Base-by-base conservation (phyloP, 2,329 filamentous ascomycete genomes). In the Colletotrichum destructivum region DNA sequence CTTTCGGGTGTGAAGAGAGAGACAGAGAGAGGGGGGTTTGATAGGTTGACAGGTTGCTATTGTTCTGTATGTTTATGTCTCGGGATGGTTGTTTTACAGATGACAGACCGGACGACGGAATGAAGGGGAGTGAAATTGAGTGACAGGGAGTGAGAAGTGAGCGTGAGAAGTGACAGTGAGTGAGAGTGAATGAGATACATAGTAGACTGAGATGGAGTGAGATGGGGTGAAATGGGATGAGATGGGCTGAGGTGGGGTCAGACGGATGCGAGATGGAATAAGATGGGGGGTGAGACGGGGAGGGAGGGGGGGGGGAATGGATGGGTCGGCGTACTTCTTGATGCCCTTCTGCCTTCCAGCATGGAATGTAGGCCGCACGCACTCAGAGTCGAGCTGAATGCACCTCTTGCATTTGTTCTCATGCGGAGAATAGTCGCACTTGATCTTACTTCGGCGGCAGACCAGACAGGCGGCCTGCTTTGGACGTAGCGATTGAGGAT, bases 301-400 rank as follows among this genome's bases (percentile, higher is more conserved):
- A 55, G 44, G 21, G 8, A 4, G 40, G 35, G n/a, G 16, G 47
- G 57, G 46, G 18, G 6, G 44, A 11, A 38, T 3, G 2, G 9
- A 11, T 46, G 38, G 47, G n/a, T 60, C 31, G 51, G 75, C 84
- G 81, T 81, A 92, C 92, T 94, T 94, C 80, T 94, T 94, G 72
- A 94, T 92, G 26, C 92, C 92, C 78, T 94, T 94, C 77, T 93
- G 91, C 61, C 92, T 85, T 9, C 92, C 92, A 4, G 93, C 88
- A 73, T 93, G 91, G 77, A 93, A 93, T n/a, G 88, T 88, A n/a
- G 88, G 92, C 2, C 93, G 89, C 7, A 93, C 83, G 78, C 92
- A 94, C 71, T 93, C 89, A 16, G 82, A 78, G 44, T 87, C 84
- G 9, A 87, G 82, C 76, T 90, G 87, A 65, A 85, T 82, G 78